Conservation (phyloP, 2,329 filamentous ascomycete species). For the Penicillium nordicum region DNA sequence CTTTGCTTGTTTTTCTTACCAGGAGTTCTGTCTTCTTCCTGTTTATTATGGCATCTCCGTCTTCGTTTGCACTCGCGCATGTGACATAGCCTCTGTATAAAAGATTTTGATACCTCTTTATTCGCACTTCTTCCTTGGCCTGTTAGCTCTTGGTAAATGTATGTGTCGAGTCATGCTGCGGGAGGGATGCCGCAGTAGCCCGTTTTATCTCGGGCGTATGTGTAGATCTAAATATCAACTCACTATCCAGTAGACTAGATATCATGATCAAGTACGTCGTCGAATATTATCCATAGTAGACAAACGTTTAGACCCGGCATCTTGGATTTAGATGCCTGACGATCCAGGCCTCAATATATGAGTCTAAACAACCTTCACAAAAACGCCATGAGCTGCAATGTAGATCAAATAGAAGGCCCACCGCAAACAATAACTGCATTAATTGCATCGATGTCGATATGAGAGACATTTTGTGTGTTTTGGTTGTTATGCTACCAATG, state of each 20-base stretch:
- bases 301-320: background rate
- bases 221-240: background rate
- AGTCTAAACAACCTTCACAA: background rate
- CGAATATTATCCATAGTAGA: background rate
- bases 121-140: background rate
- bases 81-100: slow-evolving; percentile 31
- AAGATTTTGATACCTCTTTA: slow-evolving; percentile 22
- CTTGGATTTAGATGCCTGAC: background rate
- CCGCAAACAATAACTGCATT: background rate
- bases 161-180: background rate
- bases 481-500: background rate
- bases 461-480: background rate
- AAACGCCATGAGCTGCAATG: background rate
- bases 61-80: slow-evolving; percentile 16
- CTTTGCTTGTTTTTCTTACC: slow-evolving; percentile 10
- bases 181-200: background rate
- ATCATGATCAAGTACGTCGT: background rate
- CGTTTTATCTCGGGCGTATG: background rate
- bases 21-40: slow-evolving; percentile 21
- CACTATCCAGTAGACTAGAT: background rate
- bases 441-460: background rate
- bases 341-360: background rate
- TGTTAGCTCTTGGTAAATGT: background rate
- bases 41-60: slow-evolving; percentile 18
- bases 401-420: background rate